A percentile compares a stretch with the other conserved stretches of the same genome.
Evolutionary conservation across 805 yeast species (phyloP).

Genomic region (Vanderwaltozyma polyspora): DNA sequence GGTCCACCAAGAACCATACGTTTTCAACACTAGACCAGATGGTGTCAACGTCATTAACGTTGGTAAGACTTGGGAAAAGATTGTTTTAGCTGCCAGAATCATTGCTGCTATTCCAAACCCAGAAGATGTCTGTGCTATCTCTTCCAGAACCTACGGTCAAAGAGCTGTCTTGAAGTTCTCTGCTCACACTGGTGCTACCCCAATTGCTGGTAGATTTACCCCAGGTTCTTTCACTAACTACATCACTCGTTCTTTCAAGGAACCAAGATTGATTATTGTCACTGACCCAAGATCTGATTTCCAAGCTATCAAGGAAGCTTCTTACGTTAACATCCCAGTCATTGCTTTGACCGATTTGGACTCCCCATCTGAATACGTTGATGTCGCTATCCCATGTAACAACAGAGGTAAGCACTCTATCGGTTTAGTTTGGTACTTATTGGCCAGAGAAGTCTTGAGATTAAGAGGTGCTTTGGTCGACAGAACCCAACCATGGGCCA

Average conservation of each 20-base stretch:
- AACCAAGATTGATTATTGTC: slow-evolving; percentile 98
- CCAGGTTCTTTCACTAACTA: slow-evolving; percentile 99
- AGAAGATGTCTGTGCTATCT: slow-evolving; percentile 95
- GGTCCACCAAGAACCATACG: slow-evolving; percentile 96
- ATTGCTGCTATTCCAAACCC: slow-evolving; percentile 99
- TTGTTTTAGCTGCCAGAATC: slow-evolving; percentile 96
- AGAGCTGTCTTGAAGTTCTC: slow-evolving; percentile 99
- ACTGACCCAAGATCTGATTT: slow-evolving; percentile 99
- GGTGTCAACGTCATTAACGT: slow-evolving; percentile 98
- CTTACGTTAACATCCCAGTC: slow-evolving; percentile 99
- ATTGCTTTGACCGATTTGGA: slow-evolving; percentile 97
- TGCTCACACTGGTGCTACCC: slow-evolving; percentile 99
- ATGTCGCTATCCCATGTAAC: slow-evolving; percentile 99
- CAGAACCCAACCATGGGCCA: slow-evolving; percentile 95
- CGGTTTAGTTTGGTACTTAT: slow-evolving; percentile 99
- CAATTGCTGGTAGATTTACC: slow-evolving; percentile 99
- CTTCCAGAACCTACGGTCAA: slow-evolving; percentile 99
- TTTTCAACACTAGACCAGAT: slow-evolving; percentile 97
- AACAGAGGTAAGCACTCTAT: slow-evolving; percentile 99
- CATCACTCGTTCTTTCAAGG: slow-evolving; percentile 99
- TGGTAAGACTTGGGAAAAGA: slow-evolving; percentile 98
- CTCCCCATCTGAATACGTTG: slow-evolving; percentile 97
- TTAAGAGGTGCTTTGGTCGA: slow-evolving; percentile 94
- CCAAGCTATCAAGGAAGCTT: slow-evolving; percentile 99
- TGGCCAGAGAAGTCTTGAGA: slow-evolving; percentile 98